Evolutionary conservation across 2,329 filamentous ascomycete species (phyloP), one percentile per base, ranked within the genome.

Genomic region (Hansfordia pulvinata): DNA sequence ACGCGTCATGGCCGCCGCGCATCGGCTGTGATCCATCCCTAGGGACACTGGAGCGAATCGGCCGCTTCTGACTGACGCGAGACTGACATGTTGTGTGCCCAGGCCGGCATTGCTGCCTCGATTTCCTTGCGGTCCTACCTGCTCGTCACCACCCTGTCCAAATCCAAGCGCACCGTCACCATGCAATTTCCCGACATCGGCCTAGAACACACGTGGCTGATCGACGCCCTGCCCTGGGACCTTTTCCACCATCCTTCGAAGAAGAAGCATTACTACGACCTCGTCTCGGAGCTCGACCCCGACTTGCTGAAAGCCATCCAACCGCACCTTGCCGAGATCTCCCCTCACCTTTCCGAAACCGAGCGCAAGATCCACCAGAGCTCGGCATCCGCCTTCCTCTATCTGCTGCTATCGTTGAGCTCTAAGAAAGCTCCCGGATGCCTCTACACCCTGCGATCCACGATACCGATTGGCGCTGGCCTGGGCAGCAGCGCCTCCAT

Each of bases 91-190:
- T 8, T 29, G 17, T 18, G 15, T 22, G 7, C 27, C 20, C 40
- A 85, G 77, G 75, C 85, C 39, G 88, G 90, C 31, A 88, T 98
- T 53, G 90, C 90, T 27, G 92, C 90, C 14, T 78, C 90, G 17
- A 92, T 98, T 32, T 93, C 90, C 16, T 69, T 98, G 16, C 79
- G 90, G 40, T 96, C 90, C 23, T 98, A 96, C 51, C 79, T 98
- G 26, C 85, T 93, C 43, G 88, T 96, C 47, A 93, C 86, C 10
- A 82, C 88, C 10, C 71, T 93, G 24, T 92, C 85, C 36, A 94
- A 94, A 57, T 92, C 85, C 21, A 81, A 79, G 47, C 76, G 84
- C 33, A 93, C 80, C 10, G 76, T 98, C 26, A 81, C 81, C 3
- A 62, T 98, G 29, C 78, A 78, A 42, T 96, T 98, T 50, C 77